These are phyloP conservation scores for Aspergillus quadrilineatus DNA, from an alignment of 2,329 filamentous ascomycete genomes.

Conservation along the genomic window DNA sequence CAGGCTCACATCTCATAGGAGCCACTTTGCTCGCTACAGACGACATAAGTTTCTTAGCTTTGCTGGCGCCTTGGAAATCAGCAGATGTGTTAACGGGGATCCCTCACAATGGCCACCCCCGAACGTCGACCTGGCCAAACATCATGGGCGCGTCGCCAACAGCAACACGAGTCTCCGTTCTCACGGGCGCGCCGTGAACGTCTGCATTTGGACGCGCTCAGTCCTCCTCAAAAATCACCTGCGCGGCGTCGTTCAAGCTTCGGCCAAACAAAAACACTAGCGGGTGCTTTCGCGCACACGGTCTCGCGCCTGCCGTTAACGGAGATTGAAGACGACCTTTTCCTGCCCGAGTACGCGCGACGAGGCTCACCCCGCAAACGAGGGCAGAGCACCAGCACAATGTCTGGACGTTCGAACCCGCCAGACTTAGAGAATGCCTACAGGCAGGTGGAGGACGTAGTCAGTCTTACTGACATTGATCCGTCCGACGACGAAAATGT, in stretches of 20 bases:
- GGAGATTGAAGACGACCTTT: constrained; percentile 24
- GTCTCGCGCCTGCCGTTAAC: constrained; percentile 26
- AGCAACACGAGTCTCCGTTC: constrained; percentile 31
- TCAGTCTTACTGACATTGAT: constrained; percentile 36
- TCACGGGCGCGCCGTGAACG: constrained; percentile 29
- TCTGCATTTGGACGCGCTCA: constrained; percentile 30
- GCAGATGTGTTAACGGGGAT: constrained; percentile 10
- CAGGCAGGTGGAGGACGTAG: constrained; percentile 39
- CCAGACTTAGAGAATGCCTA: constrained; percentile 42
- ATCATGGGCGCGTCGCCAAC: constrained; percentile 32
- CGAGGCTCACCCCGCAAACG: constrained; percentile 32
- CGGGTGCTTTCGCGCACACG: constrained; percentile 40
- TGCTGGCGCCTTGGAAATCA: constrained; percentile 5
- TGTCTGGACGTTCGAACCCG: constrained; percentile 40
- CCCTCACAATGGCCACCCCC: constrained; percentile 34
- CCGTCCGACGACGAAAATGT: constrained; percentile 29
- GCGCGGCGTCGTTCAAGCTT: constrained; percentile 33
- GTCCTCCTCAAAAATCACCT: constrained; percentile 29
- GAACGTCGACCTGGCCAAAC: constrained; percentile 29
- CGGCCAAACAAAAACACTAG: constrained; percentile 39
- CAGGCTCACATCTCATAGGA: neutral
- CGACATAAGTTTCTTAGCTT: neutral
- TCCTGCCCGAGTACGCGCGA: constrained; percentile 11
- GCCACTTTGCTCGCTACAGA: neutral
- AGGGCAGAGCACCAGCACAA: constrained; percentile 23